Conservation (phyloP, 371 early-diverging fungal species). For the Lichtheimia hyalospora region DNA sequence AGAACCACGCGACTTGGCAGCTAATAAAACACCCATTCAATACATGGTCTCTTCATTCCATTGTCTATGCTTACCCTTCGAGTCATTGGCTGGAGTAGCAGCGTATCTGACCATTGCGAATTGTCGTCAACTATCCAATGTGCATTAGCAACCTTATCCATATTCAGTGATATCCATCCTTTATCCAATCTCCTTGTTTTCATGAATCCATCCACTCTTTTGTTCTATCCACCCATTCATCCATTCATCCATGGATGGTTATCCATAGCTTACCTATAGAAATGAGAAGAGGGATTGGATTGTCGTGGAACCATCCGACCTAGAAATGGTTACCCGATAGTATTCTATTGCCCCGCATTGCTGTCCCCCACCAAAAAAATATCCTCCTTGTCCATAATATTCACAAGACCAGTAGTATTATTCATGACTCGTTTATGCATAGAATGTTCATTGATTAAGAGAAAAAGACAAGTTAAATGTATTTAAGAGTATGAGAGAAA, state of each 20-base stretch:
- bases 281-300: background rate
- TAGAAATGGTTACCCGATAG: too few species aligned
- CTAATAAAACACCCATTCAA: slow-evolving; percentile 32
- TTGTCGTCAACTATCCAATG: background rate
- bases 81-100: slow-evolving; percentile 54
- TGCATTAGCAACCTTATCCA: background rate
- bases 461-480: too few species aligned
- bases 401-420: too few species aligned
- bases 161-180: too few species aligned
- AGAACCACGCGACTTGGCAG: slow-evolving; percentile 93
- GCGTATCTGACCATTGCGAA: slow-evolving; percentile 60
- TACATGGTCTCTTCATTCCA: background rate
- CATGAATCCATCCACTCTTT: background rate
- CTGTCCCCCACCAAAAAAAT: too few species aligned
- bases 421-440: too few species aligned
- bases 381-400: too few species aligned
- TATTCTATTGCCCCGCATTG: too few species aligned
- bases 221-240: slow-evolving; percentile 3
- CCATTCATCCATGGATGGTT: slow-evolving; percentile 2
- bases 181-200: too few species aligned
- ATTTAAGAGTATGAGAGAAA: too few species aligned
- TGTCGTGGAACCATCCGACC: too few species aligned
- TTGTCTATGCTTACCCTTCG: slow-evolving; percentile 51
- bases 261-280: background rate
- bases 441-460: too few species aligned